Base-by-base conservation (phyloP, 306 rosid genomes). In the Rosa multiflora region DNA sequence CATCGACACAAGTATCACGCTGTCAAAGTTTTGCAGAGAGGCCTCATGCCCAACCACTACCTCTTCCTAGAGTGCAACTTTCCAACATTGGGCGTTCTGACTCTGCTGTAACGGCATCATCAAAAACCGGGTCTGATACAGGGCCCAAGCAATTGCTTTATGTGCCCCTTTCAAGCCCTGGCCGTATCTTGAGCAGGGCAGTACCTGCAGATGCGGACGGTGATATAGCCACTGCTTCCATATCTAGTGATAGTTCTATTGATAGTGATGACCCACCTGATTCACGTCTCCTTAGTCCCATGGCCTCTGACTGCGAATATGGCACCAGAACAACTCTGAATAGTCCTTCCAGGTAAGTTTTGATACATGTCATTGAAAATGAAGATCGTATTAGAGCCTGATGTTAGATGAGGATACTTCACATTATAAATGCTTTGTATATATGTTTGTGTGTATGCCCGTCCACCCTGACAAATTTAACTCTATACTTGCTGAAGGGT, bases 21-120 rank as follows among this genome's bases (percentile, higher is more conserved):
- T 91, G 97, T 81, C 99, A 92, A 87, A 94, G 99, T 87, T 94
- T 94, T 82, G 87, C 81, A 68, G 99, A 92, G 88, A 92, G 95
- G 81, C 85, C 92, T 70, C 90, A 64, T 77, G 90, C 97, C 68
- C 99, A 92, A 75, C 99, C 99, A 70, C 95, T 94, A 58, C 99
- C 99, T 23, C 99, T 89, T 87, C 99, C 99, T 58, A 82, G 83
- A 8, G 79, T 64, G 73, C 91, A 88, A 37, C 92, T 88, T 80
- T 76, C 94, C 44, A 82, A 73, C 83, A 71, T 87, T 74, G 91
- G 89, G 55, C 89, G 86, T 53, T 89, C 87, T 64, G 90, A 92
- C 86, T 91, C 92, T 51, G 92, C 87, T 81, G 87, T 91, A 82
- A 85, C 89, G 73, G 76, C 84, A 79, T 86, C 89, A 66, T 77